Evolutionary conservation across 352 stramenopile species (phyloP), one percentile per base, ranked within the genome.

Genomic region (Discostella stelligera): DNA sequence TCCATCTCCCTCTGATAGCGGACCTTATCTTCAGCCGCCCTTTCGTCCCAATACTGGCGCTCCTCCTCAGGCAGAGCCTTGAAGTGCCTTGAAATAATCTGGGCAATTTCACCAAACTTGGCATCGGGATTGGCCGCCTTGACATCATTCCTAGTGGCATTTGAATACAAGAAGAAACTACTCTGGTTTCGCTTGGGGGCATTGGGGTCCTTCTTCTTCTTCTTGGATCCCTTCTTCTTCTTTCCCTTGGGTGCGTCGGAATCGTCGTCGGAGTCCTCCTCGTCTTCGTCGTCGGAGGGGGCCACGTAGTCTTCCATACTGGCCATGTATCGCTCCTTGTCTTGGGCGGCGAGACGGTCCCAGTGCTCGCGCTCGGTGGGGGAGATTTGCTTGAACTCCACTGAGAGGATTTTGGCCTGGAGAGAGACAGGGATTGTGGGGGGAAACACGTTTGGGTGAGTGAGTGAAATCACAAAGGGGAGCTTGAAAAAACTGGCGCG

Each of bases 81-180:
- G 86, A 91, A 95, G 8, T 83, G 54, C 1, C 66, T 75, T 14
- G 78, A 89, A 48, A 94, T 91, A 14, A 89, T 74, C 27, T 86
- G 69, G 0, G 86, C 93, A 72, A 98, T 97, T 68, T 98, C 93
- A 77, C 94, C 96, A 59, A 91, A 91, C 6, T 50, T 70, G 10
- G 80, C 66, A 50, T 89, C 85, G 8, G 89, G 85, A 60, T 94
- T 85, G 9, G 78, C 77, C 21, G 79, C 72, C 69, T 91, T 93
- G 37, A 93, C 65, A 39, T 74, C 70, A 27, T 82, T 76, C 52
- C 89, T 84, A 23, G 75, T 80, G 5, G 79, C 67, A 52, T 85
- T 81, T 10, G 83, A 91, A 79, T 87, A 94, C 74, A 98, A 94
- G 50, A 98, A 98, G 90, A 97, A 98, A 3, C 95, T 94, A 49